Conservation (phyloP, 768 basidiomycete species). For the Dioszegia crocea region DNA sequence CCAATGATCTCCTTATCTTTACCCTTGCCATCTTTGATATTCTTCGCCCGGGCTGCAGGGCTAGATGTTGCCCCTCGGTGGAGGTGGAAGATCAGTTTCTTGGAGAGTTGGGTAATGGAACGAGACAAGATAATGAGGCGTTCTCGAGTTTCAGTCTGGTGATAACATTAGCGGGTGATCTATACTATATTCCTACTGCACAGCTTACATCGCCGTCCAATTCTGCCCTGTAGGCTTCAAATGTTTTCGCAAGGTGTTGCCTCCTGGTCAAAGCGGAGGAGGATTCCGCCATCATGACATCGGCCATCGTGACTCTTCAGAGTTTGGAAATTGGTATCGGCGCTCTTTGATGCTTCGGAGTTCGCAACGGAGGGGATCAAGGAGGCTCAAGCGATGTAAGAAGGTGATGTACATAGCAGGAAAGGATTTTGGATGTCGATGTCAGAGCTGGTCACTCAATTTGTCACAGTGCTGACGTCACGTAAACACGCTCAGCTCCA, state of each 20-base stretch:
- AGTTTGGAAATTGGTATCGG: background rate
- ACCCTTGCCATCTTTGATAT: slow-evolving; percentile 50
- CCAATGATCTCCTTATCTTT: slow-evolving; percentile 66
- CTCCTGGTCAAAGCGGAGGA: slow-evolving; percentile 18
- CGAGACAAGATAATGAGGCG: slow-evolving; percentile 81
- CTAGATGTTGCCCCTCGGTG: slow-evolving; percentile 60
- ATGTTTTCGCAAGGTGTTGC: slow-evolving; percentile 35
- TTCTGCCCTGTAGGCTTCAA: slow-evolving; percentile 35
- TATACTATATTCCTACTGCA: background rate
- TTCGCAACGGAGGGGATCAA: too few species aligned
- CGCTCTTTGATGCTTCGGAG: background rate
- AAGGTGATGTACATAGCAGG: too few species aligned
- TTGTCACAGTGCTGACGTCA: slow-evolving; percentile 2
- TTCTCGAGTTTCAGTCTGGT: slow-evolving; percentile 78
- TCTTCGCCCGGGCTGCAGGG: slow-evolving; percentile 30
- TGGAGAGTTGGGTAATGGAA: slow-evolving; percentile 84
- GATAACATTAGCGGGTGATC: background rate
- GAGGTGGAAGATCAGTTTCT: slow-evolving; percentile 87
- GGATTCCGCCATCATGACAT: slow-evolving; percentile 34
- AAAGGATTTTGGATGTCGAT: too few species aligned
- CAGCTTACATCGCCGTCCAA: slow-evolving; percentile 38
- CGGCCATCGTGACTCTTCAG: slow-evolving; percentile 16
- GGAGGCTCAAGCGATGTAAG: background rate
- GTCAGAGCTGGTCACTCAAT: background rate
- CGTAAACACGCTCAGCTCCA: background rate